These are phyloP conservation scores for Prototheca cutis DNA, from an alignment of 163 green algal species.

Conservation along the genomic window DNA sequence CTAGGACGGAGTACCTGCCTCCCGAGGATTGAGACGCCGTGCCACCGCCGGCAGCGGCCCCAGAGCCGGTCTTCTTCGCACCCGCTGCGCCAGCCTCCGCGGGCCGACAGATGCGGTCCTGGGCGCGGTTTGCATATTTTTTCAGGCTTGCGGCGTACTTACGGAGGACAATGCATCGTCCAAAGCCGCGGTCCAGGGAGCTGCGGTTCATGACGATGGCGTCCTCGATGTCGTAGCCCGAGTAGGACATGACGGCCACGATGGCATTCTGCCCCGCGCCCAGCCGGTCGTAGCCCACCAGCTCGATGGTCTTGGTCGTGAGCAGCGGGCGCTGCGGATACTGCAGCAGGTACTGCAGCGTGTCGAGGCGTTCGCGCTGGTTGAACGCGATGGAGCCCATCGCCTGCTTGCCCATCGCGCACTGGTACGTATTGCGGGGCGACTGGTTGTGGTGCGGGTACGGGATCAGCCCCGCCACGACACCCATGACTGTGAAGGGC, in stretches of 20 bases:
- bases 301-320: conserved; percentile 94
- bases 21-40: not conserved
- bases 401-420: no score
- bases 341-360: conserved; percentile 91
- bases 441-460: conserved; percentile 99
- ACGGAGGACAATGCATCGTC: conserved; percentile 88
- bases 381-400: conserved; percentile 99
- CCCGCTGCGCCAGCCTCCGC: conserved; percentile 3
- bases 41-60: not conserved
- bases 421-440: no score
- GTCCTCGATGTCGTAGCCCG: conserved; percentile 97
- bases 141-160: conserved; percentile 62
- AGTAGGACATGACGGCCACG: conserved; percentile 95
- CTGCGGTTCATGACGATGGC: conserved; percentile 98
- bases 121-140: conserved; percentile 88
- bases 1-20: conserved; percentile 45
- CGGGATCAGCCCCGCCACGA: conserved; percentile 92
- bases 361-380: conserved; percentile 92
- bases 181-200: conserved; percentile 91
- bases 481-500: conserved; percentile 97
- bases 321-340: conserved; percentile 93
- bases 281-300: conserved; percentile 91
- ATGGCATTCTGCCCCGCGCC: conserved; percentile 96
- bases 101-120: conserved; percentile 69
- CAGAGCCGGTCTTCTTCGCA: no score